Evolutionary conservation across 345 rosid genomes (phyloP).

Genomic region (Physaria fendleri): DNA sequence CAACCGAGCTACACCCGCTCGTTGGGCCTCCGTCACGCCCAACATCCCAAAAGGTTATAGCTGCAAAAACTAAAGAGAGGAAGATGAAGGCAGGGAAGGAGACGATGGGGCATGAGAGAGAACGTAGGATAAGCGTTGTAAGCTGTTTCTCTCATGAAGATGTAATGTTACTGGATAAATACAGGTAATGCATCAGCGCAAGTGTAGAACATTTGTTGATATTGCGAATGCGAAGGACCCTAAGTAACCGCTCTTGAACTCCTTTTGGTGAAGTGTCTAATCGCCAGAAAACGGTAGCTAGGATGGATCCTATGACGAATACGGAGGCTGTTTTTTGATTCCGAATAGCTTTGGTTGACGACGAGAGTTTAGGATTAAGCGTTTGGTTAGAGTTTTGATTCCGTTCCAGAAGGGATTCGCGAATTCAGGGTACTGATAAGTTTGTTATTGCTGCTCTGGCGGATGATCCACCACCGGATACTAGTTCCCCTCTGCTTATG

Average conservation of each 20-base stretch:
- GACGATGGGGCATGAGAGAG: constrained; percentile 61
- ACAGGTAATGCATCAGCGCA: constrained; percentile 44
- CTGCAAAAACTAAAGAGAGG: constrained; percentile 58
- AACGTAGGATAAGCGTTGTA: constrained; percentile 58
- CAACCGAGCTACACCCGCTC: no score
- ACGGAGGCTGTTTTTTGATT: constrained; percentile 27
- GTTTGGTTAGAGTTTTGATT: constrained; percentile 18
- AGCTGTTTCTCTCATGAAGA: constrained; percentile 67
- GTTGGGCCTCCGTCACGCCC: constrained; percentile 63
- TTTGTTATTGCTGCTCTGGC: no score
- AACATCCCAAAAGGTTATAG: constrained; percentile 63
- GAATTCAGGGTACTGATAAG: constrained; percentile 23
- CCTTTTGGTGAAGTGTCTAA: constrained; percentile 37
- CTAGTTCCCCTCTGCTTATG: constrained; percentile 25
- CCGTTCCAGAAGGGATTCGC: constrained; percentile 29
- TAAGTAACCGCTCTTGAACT: constrained; percentile 27
- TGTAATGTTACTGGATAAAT: constrained; percentile 57
- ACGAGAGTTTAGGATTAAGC: constrained; percentile 28
- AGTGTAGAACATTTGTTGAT: constrained; percentile 39
- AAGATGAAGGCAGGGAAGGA: constrained; percentile 57
- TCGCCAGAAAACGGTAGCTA: constrained; percentile 68
- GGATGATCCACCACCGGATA: constrained; percentile 20
- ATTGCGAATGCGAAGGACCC: constrained; percentile 46
- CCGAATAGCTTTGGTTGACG: constrained; percentile 26
- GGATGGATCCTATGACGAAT: constrained; percentile 35